Base-by-base conservation (phyloP, 805 yeast species). In the Candida xyloterini region DNA sequence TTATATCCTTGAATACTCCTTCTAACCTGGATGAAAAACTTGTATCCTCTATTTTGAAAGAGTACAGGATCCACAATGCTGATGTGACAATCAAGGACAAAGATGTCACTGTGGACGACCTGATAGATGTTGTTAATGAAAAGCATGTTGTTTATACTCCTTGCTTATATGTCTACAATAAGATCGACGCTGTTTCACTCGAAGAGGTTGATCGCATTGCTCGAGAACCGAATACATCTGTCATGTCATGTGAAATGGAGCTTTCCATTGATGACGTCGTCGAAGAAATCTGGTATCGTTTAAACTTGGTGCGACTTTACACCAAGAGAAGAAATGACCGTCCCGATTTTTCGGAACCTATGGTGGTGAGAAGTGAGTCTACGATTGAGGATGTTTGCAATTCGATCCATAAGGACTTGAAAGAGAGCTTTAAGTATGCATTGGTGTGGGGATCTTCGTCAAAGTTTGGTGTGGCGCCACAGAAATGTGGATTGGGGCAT, bases 361-460 rank as follows among this genome's bases (percentile, higher is more conserved):
- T 90, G 76, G 96, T 91, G 35, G 95, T 93, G 10, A 73, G 98
- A 52, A 74, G 71, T 40, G 75, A 80, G 39, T 82, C 95, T 6
- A 72, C 93, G 2, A 78, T 91, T 38, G 91, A 83, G 49, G 88
- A 81, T 50, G 87, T 91, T 21, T 91, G 99, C 68, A 90, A 91
- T 57, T 75, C 93, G 10, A 83, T 91, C 47, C 98, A 91, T 60
- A 76, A 95, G 52, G 96, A 90, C 55, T 84, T 91, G 72, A 90
- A 89, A 57, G 81, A 84, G 48, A 87, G 84, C 55, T 91, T 93
- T 71, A 87, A 89, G 60, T 89, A 90, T 60, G 98, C 98, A 0
- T 65, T 89, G 55, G 96, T 91, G 5, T 91, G 98, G 97, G 99
- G 99, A 0, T 79, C 90, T 1, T 82, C 95, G 33, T 84, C 97